Percentiles rank a stretch among this genome's conserved stretches.
Conservation (phyloP, 192 early-diverging fungal species). For the Umbelopsis ramanniana region DNA sequence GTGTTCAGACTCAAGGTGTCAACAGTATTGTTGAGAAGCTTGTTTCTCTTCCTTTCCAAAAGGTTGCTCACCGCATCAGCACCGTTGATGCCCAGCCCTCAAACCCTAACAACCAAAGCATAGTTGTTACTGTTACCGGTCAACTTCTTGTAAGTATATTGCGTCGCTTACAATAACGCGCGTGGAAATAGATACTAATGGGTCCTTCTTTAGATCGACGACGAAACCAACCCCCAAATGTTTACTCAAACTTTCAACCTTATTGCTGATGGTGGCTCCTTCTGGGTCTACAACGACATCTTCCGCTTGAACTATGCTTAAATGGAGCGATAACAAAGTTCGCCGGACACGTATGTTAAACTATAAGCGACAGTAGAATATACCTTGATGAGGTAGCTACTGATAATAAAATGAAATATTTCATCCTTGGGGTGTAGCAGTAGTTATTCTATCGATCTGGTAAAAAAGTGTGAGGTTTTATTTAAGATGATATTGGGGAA, state of each 20-base stretch:
- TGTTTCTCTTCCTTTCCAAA: conserved; percentile 71
- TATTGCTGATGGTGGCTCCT: conserved; percentile 67
- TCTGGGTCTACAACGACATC: conserved; percentile 87
- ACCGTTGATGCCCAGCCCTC: conserved; percentile 86
- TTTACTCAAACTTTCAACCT: conserved; percentile 91
- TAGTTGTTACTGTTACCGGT: conserved; percentile 87
- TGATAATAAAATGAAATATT: neutral
- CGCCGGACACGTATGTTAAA: neutral
- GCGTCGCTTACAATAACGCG: neutral
- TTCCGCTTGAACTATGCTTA: conserved; percentile 83
- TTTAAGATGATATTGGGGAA: neutral
- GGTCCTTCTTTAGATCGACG: conserved; percentile 62
- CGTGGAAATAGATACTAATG: conserved; percentile 4
- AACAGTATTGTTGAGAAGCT: conserved; percentile 79
- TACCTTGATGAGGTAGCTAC: neutral
- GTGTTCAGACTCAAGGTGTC: conserved; percentile 62
- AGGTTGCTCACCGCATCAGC: conserved; percentile 71
- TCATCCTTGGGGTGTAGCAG: too few species aligned
- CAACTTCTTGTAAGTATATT: conserved; percentile 70
- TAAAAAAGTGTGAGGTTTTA: neutral
- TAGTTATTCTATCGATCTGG: neutral
- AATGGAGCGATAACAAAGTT: neutral
- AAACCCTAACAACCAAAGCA: conserved; percentile 56
- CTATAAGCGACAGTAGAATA: neutral
- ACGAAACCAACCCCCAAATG: conserved; percentile 77